These are phyloP conservation scores for Heritiera littoralis DNA, from an alignment of 345 rosid genomes.

Conservation along the genomic window DNA sequence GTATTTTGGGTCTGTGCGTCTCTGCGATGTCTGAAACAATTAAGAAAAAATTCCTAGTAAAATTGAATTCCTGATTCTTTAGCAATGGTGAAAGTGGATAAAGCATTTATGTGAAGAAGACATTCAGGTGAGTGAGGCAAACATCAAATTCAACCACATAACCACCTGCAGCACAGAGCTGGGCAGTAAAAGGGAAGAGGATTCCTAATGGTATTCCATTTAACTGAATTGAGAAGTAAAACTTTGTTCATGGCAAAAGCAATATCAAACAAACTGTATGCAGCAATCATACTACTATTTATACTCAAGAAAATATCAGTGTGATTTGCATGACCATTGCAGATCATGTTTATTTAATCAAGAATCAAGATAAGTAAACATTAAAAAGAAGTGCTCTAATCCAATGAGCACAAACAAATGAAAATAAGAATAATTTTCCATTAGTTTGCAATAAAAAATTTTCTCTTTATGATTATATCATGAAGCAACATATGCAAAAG, in stretches of 20 bases:
- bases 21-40: background rate
- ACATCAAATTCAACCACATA: slow-evolving; percentile 47
- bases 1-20: background rate
- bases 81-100: background rate
- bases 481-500: background rate
- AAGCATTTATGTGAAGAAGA: slow-evolving; percentile 13
- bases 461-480: background rate
- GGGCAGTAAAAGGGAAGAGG: slow-evolving; percentile 44
- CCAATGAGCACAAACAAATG: background rate
- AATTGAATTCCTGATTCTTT: background rate
- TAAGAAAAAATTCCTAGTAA: background rate
- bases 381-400: background rate
- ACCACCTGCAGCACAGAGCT: slow-evolving; percentile 55
- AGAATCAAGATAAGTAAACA: background rate
- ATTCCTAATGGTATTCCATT: slow-evolving; percentile 53
- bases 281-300: background rate
- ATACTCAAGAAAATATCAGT: background rate
- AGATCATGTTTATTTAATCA: background rate
- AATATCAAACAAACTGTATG: background rate
- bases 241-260: background rate
- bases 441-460: background rate
- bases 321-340: background rate
- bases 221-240: background rate
- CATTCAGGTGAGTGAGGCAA: slow-evolving; percentile 78
- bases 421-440: background rate